Evolutionary conservation across 139 green algal species (phyloP).

Genomic region (Zygnema circumcarinatum): DNA sequence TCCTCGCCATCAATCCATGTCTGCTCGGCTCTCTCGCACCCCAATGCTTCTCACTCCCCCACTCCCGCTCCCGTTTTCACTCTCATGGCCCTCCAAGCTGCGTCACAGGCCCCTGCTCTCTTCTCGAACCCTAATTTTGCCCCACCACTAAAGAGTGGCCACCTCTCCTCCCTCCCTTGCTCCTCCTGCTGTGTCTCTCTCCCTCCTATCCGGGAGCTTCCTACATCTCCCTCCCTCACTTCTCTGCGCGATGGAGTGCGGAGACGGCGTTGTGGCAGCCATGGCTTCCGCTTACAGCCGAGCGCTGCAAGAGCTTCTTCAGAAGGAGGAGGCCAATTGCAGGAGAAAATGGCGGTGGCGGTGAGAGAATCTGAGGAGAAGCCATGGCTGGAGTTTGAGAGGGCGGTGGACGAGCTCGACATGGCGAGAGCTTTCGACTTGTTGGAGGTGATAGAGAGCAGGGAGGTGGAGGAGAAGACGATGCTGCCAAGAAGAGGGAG

Average conservation of each 20-base stretch:
- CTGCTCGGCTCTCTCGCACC: too few relatives aligned
- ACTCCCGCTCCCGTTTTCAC: too few relatives aligned
- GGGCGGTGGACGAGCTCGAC: constrained; percentile 13
- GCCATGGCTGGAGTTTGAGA: constrained; percentile 28
- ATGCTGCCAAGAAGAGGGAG: not conserved
- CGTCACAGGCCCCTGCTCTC: too few relatives aligned
- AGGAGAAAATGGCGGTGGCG: not conserved
- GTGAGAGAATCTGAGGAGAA: not conserved
- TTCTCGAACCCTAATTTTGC: too few relatives aligned
- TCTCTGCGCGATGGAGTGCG: not conserved
- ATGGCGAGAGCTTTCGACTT: constrained; percentile 1
- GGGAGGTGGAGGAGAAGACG: not conserved
- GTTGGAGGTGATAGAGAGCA: not conserved
- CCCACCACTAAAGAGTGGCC: too few relatives aligned
- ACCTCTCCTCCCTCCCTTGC: too few relatives aligned
- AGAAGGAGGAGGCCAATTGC: not conserved
- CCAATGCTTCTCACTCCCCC: too few relatives aligned
- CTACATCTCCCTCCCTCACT: not conserved
- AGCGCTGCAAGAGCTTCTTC: not conserved
- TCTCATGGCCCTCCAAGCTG: too few relatives aligned
- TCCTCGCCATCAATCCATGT: too few relatives aligned
- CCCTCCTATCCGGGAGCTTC: not conserved
- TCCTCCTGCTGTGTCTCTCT: too few relatives aligned
- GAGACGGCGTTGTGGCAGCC: not conserved
- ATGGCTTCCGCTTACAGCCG: not conserved